These are phyloP conservation scores for Globisporangium recalcitrans DNA, from an alignment of 352 stramenopile genomes.

Conservation along the genomic window DNA sequence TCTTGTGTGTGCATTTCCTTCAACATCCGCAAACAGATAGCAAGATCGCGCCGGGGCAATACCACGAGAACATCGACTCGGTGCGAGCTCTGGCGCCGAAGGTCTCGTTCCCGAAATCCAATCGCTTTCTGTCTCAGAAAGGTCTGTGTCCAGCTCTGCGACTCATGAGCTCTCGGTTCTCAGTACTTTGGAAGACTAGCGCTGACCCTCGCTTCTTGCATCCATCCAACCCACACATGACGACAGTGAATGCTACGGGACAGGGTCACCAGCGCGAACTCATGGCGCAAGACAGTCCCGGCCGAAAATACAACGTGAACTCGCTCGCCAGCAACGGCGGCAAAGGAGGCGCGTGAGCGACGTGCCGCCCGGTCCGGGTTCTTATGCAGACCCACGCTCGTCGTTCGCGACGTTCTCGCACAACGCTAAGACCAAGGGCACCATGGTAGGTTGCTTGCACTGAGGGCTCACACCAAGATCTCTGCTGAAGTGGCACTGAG, in stretches of 20 bases:
- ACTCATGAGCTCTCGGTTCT: no score
- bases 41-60: slow-evolving; percentile 56
- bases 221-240: no score
- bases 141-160: slow-evolving; percentile 22
- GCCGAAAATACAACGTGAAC: slow-evolving; percentile 81
- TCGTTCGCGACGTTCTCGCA: slow-evolving; percentile 73
- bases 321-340: slow-evolving; percentile 47
- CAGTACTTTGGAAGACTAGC: neutral
- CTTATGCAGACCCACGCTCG: slow-evolving; percentile 63
- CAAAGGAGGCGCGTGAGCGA: slow-evolving; percentile 49
- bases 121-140: slow-evolving; percentile 79
- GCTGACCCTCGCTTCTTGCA: no score
- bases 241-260: slow-evolving; percentile 64
- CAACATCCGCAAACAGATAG: slow-evolving; percentile 59
- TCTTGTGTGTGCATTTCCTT: no score
- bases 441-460: slow-evolving; percentile 10
- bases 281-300: slow-evolving; percentile 69
- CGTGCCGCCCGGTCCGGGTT: slow-evolving; percentile 57
- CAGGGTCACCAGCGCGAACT: slow-evolving; percentile 64
- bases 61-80: slow-evolving; percentile 61
- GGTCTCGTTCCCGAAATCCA: slow-evolving; percentile 74
- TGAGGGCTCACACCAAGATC: neutral
- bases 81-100: slow-evolving; percentile 59
- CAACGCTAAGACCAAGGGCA: slow-evolving; percentile 51
- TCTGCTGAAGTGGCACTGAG: neutral